Evolutionary conservation across 2,329 filamentous ascomycete genomes (phyloP), one percentile per base, ranked within the genome.

Genomic region (Aspergillus eucalypticola): DNA sequence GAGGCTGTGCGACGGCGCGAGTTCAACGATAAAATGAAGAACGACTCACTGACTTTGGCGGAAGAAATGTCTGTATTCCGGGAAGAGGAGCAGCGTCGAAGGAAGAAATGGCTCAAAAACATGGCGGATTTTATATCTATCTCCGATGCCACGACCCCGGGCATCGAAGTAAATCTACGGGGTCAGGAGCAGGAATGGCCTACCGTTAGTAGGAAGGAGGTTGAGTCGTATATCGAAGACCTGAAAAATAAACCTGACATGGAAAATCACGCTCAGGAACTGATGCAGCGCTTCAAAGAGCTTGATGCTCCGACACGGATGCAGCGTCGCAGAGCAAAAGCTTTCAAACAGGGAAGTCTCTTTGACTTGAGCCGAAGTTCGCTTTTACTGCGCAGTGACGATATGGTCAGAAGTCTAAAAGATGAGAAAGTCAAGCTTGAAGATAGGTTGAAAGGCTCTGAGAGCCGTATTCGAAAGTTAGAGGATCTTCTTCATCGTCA

Each of bases 281-380:
- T 98, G 35, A 80, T 83, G 3, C 90, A 92, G 70, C 85, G 92
- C 17, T 84, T 96, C 61, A 87, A 88, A 62, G 92, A 96, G 56
- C 82, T 98, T 13, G 88, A 88, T 72, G 86, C 85, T 58, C 92
- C 94, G 2, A 95, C 91, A 0, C 92, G 90, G 68, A 91, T 95
- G 73, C 93, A 96, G 72, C 86, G 88, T 62, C 93, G 92, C 75
- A 87, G 92, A 59, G 86, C 95, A 6, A 96, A 94, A 74, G 92
- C 92, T 5, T 98, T 99, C 81, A 97, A 97, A 73, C 95, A 96
- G 71, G 95, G 95, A 15, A 98, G 95, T 71, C 85, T 98, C 39
- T 92, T 97, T 69, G 95, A 98, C 73, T 84, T 97, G 62, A 92
- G 92, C n/a, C 87, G 90, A 69, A 96, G 91, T 65, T 94, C 92